Evolutionary conservation across 2,329 filamentous ascomycete genomes (phyloP).

Genomic region (Fusarium solani-melongenae): DNA sequence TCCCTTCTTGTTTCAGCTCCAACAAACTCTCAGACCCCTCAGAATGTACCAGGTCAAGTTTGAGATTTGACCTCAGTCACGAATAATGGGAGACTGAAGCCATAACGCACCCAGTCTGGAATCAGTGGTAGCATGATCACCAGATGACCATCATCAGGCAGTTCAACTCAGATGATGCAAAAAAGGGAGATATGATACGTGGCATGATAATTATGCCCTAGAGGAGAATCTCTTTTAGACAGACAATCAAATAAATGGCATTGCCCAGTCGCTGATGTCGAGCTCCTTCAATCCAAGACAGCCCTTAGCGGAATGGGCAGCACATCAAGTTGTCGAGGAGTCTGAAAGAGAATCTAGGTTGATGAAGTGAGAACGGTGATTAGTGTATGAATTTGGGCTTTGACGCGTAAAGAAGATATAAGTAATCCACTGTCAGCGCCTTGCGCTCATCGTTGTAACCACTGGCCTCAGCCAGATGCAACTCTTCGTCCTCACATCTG

Average conservation of each 20-base stretch:
- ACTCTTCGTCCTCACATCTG: neutral
- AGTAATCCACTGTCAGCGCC: neutral
- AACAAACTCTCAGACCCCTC: neutral
- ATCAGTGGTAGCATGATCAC: neutral
- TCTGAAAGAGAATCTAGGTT: neutral
- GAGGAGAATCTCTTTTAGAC: neutral
- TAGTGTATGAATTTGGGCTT: neutral
- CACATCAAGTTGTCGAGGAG: neutral
- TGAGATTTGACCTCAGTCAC: neutral
- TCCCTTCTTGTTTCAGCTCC: neutral
- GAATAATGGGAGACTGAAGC: neutral
- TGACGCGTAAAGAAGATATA: neutral
- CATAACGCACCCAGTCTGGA: neutral
- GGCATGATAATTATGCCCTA: neutral
- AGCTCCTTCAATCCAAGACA: neutral
- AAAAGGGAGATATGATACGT: neutral
- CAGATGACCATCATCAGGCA: neutral
- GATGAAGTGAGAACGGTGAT: neutral
- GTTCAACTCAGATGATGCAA: neutral
- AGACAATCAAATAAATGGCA: neutral
- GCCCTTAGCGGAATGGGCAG: neutral
- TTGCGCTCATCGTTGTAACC: neutral
- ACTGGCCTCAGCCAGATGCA: neutral
- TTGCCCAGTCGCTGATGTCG: neutral
- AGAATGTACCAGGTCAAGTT: neutral